Evolutionary conservation across 306 rosid species (phyloP).

Genomic region (Sindora glabra): DNA sequence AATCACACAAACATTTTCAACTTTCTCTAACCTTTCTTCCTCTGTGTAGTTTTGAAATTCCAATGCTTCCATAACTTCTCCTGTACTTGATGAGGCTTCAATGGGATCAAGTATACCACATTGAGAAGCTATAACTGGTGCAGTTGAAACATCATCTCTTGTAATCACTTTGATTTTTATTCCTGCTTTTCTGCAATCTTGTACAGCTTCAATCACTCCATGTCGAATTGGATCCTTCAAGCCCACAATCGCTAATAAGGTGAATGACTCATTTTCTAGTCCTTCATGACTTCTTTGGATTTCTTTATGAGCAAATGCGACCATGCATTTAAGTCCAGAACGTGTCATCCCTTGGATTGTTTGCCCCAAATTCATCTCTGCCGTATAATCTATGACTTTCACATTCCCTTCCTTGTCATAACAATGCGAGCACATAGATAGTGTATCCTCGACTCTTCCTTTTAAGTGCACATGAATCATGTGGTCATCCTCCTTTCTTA

Average conservation of each 20-base stretch:
- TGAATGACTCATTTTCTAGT: background rate
- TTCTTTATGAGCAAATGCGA: conserved; percentile 5
- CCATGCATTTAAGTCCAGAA: background rate
- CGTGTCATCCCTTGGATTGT: background rate
- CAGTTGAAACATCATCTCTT: background rate
- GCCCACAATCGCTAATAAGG: background rate
- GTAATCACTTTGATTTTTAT: conserved; percentile 5
- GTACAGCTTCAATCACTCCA: background rate
- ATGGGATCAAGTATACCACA: background rate
- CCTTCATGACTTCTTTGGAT: background rate
- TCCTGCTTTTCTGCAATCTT: background rate
- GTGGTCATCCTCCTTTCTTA: conserved; percentile 6
- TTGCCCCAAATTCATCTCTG: background rate
- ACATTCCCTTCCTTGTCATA: background rate
- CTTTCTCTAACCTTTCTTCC: background rate
- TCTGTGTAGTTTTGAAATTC: background rate
- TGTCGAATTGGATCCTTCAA: background rate
- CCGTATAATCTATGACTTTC: background rate
- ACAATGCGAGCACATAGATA: background rate
- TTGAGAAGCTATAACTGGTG: background rate
- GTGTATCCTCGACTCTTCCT: background rate
- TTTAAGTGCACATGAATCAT: conserved; percentile 19
- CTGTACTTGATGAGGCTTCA: background rate
- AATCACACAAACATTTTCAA: conserved; percentile 7
- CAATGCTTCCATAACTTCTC: background rate